Base-by-base conservation (phyloP, 116 monocot genomes). In the Iris pallida region DNA sequence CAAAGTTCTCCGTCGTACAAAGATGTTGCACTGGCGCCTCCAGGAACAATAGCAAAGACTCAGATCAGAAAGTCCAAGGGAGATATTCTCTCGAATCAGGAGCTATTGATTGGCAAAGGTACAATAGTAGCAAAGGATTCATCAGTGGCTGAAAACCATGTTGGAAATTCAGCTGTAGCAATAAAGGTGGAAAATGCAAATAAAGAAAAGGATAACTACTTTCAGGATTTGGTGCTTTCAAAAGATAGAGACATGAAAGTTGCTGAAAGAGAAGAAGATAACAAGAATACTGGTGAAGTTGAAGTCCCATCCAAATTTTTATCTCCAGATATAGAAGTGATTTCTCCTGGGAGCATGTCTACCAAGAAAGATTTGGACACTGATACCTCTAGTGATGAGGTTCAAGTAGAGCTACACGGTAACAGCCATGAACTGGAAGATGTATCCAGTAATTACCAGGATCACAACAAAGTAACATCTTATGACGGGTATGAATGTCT, bases 11-110 rank as follows among this genome's bases (percentile, higher is more conserved):
- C 81, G 54, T 97, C 92, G 20, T 97, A 97, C 83, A 97, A 92
- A 73, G 97, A 97, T 69, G 97, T 92, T 13, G 97, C 97, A 55
- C 71, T 92, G 75, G 89, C 97, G 60, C 77, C 83, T 43, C 97
- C 97, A 52, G 97, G 97, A 59, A 89, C 89, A 20, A 69, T 97
- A 64, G 65, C 68, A 45, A 92, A 81, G 69, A 77, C 46, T 47
- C 57, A 63, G 57, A 76, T 45, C 65, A 48, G 42, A 41, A 15
- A 42, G 67, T 16, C 16, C 15, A 15, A 58, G 15, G 61, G 11
- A 73, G 77, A 83, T 59, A 40, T 54, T 51, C 30, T 59, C 52
- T 43, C 54, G 41, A 72, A 76, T 61, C 73, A 71, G 42, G 70
- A 57, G 62, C 55, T 16, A 56, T 17, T 56, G 20, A 17, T 45